Percentiles rank a stretch among this genome's conserved stretches.
phyloP scores from a whole-genome alignment of 2,329 filamentous ascomycete genomes.

The Claviceps quebecensis region DNA sequence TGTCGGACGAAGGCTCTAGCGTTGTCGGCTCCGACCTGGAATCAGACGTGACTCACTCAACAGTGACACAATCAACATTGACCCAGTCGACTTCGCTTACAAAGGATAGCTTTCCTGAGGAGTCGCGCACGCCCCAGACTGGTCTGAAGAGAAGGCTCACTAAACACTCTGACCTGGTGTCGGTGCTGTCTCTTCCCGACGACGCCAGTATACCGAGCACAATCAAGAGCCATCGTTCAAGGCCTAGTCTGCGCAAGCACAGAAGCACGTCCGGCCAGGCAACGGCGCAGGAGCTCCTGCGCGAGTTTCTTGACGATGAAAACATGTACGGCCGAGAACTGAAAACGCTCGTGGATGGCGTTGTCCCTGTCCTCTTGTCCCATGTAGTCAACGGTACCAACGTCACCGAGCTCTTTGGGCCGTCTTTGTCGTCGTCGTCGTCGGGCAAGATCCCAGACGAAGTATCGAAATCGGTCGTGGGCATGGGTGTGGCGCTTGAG shows the following conservation, averaged over 20 bases:
- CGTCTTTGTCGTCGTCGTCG: conserved; percentile 27
- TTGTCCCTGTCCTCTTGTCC: conserved; percentile 80
- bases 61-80: conserved; percentile 39
- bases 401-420: conserved; percentile 53
- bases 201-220: conserved; percentile 40
- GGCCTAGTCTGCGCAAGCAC: conserved; percentile 63
- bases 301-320: conserved; percentile 73
- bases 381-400: conserved; percentile 63
- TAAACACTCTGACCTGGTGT: conserved; percentile 87
- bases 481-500: conserved; percentile 86
- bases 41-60: conserved; percentile 33
- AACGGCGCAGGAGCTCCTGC: conserved; percentile 61
- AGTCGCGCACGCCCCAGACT: conserved; percentile 24
- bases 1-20: conserved; percentile 36
- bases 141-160: conserved; percentile 64
- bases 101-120: conserved; percentile 23
- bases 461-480: conserved; percentile 75
- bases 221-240: conserved; percentile 57
- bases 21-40: conserved; percentile 33
- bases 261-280: conserved; percentile 52
- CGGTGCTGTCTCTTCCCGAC: conserved; percentile 66
- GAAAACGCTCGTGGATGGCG: conserved; percentile 84
- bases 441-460: conserved; percentile 36
- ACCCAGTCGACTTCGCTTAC: conserved; percentile 39
- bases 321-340: conserved; percentile 79